Evolutionary conservation across 2,329 filamentous ascomycete genomes (phyloP).

Genomic region (Paracorniculantispora psalliotae): DNA sequence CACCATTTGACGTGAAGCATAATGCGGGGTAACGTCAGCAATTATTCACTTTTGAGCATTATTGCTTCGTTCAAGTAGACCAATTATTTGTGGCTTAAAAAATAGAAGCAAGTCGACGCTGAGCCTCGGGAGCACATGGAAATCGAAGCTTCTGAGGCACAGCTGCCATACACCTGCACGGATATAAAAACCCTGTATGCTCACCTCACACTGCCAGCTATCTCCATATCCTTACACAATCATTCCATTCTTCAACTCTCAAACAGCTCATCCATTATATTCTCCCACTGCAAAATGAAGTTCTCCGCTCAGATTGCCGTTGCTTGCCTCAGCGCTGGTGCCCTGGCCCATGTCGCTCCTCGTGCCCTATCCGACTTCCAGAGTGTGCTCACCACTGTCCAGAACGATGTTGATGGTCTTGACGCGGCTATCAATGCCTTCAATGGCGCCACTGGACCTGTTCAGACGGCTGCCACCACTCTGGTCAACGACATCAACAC

Average conservation of each 20-base stretch:
- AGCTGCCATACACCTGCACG: background rate
- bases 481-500: conserved; percentile 14
- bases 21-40: conserved; percentile 1
- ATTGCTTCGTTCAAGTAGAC: too few species aligned
- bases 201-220: background rate
- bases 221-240: background rate
- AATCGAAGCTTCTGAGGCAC: background rate
- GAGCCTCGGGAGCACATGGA: conserved; percentile 9
- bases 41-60: background rate
- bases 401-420: conserved; percentile 13
- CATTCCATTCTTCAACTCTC: background rate
- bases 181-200: background rate
- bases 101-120: background rate
- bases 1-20: background rate
- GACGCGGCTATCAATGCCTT: conserved; percentile 17
- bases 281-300: background rate
- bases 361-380: background rate
- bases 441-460: conserved; percentile 12
- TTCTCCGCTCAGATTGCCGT: conserved; percentile 2
- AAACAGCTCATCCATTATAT: background rate
- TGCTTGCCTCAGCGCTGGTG: conserved; percentile 5
- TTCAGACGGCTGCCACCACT: conserved; percentile 11
- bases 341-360: background rate
- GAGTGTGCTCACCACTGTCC: conserved; percentile 16
- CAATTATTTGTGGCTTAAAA: background rate